A percentile compares a stretch with the other conserved stretches of the same genome.
Conservation (phyloP, 148 eudicot genomes). For the Rhododendron ferrugineum region DNA sequence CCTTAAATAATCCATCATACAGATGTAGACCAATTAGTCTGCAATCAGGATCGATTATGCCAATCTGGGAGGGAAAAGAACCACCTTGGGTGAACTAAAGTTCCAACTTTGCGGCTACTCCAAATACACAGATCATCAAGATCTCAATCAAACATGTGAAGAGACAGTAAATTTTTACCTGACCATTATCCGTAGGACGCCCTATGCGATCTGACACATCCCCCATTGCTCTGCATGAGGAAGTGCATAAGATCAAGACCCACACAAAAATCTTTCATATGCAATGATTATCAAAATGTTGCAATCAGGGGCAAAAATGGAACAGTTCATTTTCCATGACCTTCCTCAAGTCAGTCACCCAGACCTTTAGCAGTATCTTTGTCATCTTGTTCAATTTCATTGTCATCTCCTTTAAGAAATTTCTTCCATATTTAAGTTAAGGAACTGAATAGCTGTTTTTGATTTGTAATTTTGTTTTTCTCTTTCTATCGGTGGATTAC, state of each 20-base stretch:
- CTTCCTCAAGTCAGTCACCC: not conserved
- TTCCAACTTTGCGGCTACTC: not conserved
- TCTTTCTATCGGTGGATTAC: not conserved
- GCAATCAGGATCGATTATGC: constrained; percentile 98
- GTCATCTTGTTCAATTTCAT: not conserved
- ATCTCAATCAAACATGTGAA: not conserved
- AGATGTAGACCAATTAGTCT: constrained; percentile 96
- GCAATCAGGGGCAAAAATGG: not conserved
- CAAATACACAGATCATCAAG: not conserved
- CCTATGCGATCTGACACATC: constrained; percentile 99
- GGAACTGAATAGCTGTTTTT: not conserved
- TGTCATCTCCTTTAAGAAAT: not conserved
- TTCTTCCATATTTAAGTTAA: not conserved
- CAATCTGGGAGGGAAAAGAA: constrained; percentile 42
- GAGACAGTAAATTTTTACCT: constrained; percentile 35
- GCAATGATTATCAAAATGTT: not conserved
- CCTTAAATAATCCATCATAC: constrained; percentile 95
- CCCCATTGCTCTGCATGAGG: constrained; percentile 79
- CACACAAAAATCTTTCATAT: not conserved
- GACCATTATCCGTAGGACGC: constrained; percentile 94
- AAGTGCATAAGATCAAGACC: constrained; percentile 8
- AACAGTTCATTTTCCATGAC: not conserved
- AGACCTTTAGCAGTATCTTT: not conserved
- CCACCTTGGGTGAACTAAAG: not conserved
- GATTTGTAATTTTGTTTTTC: not conserved